Conservation (phyloP, 2,329 filamentous ascomycete species). For the Lasiodiplodia theobromae region DNA sequence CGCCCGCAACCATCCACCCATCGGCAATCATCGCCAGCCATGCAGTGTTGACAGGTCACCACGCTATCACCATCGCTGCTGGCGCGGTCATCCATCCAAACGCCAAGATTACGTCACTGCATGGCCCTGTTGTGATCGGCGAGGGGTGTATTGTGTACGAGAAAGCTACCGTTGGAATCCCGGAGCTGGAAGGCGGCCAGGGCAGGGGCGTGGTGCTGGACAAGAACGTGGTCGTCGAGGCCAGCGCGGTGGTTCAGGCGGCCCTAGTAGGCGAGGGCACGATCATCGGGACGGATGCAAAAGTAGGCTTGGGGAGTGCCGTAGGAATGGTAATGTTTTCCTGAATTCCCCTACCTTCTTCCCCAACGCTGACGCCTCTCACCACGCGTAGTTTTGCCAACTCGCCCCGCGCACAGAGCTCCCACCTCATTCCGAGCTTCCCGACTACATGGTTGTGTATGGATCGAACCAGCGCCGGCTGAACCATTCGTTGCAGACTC, state of each 20-base stretch:
- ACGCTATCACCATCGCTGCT: conserved; percentile 79
- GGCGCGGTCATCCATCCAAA: conserved; percentile 88
- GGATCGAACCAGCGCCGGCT: conserved; percentile 47
- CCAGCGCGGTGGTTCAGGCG: conserved; percentile 50
- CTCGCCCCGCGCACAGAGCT: conserved; percentile 49
- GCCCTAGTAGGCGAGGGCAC: conserved; percentile 47
- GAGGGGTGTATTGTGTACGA: conserved; percentile 78
- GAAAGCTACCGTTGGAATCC: conserved; percentile 52
- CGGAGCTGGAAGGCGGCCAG: conserved; percentile 33
- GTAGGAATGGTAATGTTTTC: conserved; percentile 50
- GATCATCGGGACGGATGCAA: conserved; percentile 43
- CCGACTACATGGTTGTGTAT: conserved; percentile 56
- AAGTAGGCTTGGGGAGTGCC: conserved; percentile 42
- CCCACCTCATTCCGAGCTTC: conserved; percentile 45
- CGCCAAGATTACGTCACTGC: conserved; percentile 57
- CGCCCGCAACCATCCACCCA: conserved; percentile 52
- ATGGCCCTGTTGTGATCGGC: conserved; percentile 53
- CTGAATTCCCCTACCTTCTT: not conserved
- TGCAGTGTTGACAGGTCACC: conserved; percentile 67
- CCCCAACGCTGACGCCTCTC: not conserved
- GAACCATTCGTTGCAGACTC: conserved; percentile 47
- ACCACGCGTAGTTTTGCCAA: conserved; percentile 50
- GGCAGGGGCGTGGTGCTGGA: conserved; percentile 46
- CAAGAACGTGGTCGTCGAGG: conserved; percentile 53
- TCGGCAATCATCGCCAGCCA: conserved; percentile 57